Percentiles rank a stretch among this genome's conserved stretches.
Conservation (phyloP, 176 grass and related monocot species). For the maize (Zea mays) region Zm-B73-REFERENCE-NAM-5.0 NC_050096.1:207745001-207745500, state of each 20-base stretch:
- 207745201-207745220: conserved; percentile 50
- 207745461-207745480: conserved; percentile 41
- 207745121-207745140: conserved; percentile 58
- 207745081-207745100: conserved; percentile 36
- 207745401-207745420: conserved; percentile 49
- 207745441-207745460: conserved; percentile 55
- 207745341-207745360: conserved; percentile 43
- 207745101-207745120: conserved; percentile 28
- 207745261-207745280: conserved; percentile 42
- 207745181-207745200: conserved; percentile 36
- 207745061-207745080: conserved; percentile 18
- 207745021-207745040: conserved; percentile 45
- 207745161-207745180: conserved; percentile 46
- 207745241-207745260: conserved; percentile 27
- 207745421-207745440: conserved; percentile 54
- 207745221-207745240: conserved; percentile 36
- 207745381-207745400: conserved; percentile 26
- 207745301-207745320: conserved; percentile 42
- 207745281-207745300: conserved; percentile 33
- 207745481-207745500: conserved; percentile 49
- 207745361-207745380: conserved; percentile 32
- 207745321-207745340: conserved; percentile 46
- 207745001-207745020: conserved; percentile 54
- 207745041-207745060: conserved; percentile 40
- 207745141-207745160: conserved; percentile 79